These are phyloP conservation scores for Fraxinus xanthoxyloides DNA, from an alignment of 305 asterid species.

Conservation along the genomic window DNA sequence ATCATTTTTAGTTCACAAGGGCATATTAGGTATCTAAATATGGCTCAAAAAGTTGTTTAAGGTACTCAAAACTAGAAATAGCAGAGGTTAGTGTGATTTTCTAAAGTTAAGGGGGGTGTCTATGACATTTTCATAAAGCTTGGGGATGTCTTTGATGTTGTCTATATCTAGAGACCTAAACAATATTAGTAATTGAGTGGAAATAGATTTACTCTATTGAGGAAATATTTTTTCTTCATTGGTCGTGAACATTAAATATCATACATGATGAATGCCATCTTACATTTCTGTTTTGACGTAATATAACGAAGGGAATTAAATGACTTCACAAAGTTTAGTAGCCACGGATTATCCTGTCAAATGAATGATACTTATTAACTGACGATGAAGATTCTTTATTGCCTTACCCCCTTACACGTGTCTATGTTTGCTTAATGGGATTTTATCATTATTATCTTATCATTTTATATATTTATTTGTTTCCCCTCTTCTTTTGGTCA, in stretches of 20 bases:
- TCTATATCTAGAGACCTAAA: not conserved
- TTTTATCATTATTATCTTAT: not conserved
- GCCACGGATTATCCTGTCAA: not conserved
- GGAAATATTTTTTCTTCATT: not conserved
- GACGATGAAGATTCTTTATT: not conserved
- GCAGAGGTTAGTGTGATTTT: not conserved
- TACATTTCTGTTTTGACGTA: not conserved
- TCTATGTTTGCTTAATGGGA: not conserved
- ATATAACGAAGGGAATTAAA: not conserved
- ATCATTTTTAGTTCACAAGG: not conserved
- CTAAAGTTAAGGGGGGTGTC: not conserved
- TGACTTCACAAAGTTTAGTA: not conserved
- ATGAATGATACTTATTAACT: not conserved
- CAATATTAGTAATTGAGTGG: not conserved
- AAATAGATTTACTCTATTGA: not conserved
- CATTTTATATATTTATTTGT: not conserved
- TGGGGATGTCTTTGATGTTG: not conserved
- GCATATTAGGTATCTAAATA: not conserved
- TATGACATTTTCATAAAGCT: not conserved
- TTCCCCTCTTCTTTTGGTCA: not conserved
- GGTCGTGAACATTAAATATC: not conserved
- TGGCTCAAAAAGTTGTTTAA: not conserved
- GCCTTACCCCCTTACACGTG: not conserved
- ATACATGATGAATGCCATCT: not conserved
- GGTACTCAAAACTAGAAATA: not conserved